phyloP scores from a whole-genome alignment of 108 stramenopile genomes.

The Cyclostephanos tholiformis region DNA sequence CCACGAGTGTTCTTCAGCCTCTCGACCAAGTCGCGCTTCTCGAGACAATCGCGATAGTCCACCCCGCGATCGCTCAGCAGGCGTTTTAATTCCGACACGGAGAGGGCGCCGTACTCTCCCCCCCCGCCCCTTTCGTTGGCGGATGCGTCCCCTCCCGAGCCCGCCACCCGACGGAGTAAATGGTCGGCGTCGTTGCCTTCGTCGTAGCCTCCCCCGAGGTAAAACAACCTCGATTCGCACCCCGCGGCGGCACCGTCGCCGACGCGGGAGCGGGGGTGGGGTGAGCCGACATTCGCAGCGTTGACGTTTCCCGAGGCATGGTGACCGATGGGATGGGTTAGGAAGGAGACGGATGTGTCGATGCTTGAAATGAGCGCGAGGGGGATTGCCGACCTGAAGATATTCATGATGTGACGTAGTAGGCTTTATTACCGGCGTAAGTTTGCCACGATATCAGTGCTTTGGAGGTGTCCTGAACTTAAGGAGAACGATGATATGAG shows the following conservation, averaged over 20 bases:
- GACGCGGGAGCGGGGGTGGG: too few species aligned
- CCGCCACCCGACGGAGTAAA: background rate
- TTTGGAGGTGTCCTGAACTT: too few species aligned
- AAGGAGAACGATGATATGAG: too few species aligned
- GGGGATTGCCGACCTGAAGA: background rate
- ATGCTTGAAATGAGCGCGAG: background rate
- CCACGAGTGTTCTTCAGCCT: conserved; percentile 28
- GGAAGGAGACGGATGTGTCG: background rate
- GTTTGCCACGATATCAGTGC: too few species aligned
- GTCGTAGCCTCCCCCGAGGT: background rate
- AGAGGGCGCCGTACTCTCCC: conserved; percentile 34
- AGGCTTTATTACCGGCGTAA: too few species aligned
- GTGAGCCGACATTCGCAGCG: conserved; percentile 1
- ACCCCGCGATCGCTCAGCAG: conserved; percentile 67
- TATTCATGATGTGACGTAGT: background rate
- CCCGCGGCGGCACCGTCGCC: background rate
- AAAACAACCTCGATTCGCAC: background rate
- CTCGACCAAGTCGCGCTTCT: conserved; percentile 71
- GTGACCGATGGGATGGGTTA: background rate
- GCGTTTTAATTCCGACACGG: conserved; percentile 72
- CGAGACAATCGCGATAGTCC: conserved; percentile 78
- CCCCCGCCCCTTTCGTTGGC: background rate
- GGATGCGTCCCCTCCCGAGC: background rate
- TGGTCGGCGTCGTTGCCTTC: background rate
- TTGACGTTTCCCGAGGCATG: background rate